These are phyloP conservation scores for Pseudocohnilembus persalinus DNA, from an alignment of 169 alveolate species.

Conservation along the genomic window DNA sequence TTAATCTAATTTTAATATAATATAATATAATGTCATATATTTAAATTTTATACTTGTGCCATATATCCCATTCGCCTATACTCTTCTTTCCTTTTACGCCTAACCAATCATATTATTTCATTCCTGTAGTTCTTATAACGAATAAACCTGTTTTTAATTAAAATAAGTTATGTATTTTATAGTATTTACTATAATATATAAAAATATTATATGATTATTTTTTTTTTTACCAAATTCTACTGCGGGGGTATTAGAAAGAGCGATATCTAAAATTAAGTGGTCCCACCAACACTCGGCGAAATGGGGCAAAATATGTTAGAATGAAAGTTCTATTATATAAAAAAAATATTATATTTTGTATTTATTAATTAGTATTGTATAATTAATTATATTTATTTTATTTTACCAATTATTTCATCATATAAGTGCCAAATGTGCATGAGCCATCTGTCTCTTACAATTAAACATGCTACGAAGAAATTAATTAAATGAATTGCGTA, in stretches of 20 bases:
- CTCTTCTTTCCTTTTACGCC: slow-evolving; percentile 53
- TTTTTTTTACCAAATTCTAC: slow-evolving; percentile 40
- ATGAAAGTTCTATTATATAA: slow-evolving; percentile 47
- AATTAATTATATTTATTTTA: background rate
- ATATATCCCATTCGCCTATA: slow-evolving; percentile 53
- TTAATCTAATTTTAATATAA: no score
- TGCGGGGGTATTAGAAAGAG: slow-evolving; percentile 60
- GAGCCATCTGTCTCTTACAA: slow-evolving; percentile 58
- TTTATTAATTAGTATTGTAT: background rate
- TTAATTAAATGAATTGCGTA: slow-evolving; percentile 56
- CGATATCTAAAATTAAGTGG: slow-evolving; percentile 58
- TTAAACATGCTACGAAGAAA: slow-evolving; percentile 62
- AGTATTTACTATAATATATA: background rate
- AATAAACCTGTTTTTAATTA: slow-evolving; percentile 3
- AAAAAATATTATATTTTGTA: no score
- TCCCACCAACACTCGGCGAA: slow-evolving; percentile 83
- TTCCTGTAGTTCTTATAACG: slow-evolving; percentile 30
- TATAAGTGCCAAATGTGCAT: slow-evolving; percentile 61
- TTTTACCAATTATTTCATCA: slow-evolving; percentile 53
- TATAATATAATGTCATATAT: no score
- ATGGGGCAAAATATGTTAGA: slow-evolving; percentile 68
- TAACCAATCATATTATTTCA: slow-evolving; percentile 56
- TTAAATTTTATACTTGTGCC: slow-evolving; percentile 22
- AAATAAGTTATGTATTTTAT: background rate
- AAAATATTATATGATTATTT: background rate